Base-by-base conservation (phyloP, 768 basidiomycete species). In the Termitomyces sp. region DNA sequence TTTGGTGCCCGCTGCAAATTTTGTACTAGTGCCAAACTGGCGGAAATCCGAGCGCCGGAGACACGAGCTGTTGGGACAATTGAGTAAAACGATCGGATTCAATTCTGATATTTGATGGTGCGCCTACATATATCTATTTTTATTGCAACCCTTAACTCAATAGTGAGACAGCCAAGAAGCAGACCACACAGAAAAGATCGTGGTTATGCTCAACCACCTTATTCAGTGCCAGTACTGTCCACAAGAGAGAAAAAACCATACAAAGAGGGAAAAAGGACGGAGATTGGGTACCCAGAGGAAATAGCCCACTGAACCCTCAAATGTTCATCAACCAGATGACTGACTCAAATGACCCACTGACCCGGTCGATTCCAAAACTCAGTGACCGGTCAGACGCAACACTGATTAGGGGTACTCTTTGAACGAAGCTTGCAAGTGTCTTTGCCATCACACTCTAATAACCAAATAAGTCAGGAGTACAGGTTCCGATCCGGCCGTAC, bases 1-100 rank as follows among this genome's bases (percentile, higher is more conserved):
- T 62, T 41, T 30, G 49, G 54, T 45, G 58, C 61, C 7, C 22
- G 41, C 15, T 62, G 54, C 31, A 62, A 58, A 33, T 55, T 18
- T 55, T 61, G 57, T 47, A 58, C 57, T n/a, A 22, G 41, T 33
- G 48, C 22, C 13, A 37, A 58, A 39, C 46, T 58, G 20, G 34
- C 58, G 9, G 44, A 55, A 58, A 51, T 58, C 44, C 4, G 37
- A 44, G 50, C 31, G 20, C 22, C 18, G 18, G 47, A 54, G 39
- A 22, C 16, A 16, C 34, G 37, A 9, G 34, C 61, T 22, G 46
- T 55, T 50, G 47, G 61, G 37, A 24, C 37, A 24, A 39, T 61
- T 13, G 47, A 57, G 57, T 46, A 0, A 46, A 24, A 37, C 34
- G 39, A 52, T 58, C 52, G 18, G 45, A 52, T 48, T 31, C 48